Evolutionary conservation across 1,284 basidiomycete genomes (phyloP).

Genomic region (Cutaneotrichosporon mucoides): DNA sequence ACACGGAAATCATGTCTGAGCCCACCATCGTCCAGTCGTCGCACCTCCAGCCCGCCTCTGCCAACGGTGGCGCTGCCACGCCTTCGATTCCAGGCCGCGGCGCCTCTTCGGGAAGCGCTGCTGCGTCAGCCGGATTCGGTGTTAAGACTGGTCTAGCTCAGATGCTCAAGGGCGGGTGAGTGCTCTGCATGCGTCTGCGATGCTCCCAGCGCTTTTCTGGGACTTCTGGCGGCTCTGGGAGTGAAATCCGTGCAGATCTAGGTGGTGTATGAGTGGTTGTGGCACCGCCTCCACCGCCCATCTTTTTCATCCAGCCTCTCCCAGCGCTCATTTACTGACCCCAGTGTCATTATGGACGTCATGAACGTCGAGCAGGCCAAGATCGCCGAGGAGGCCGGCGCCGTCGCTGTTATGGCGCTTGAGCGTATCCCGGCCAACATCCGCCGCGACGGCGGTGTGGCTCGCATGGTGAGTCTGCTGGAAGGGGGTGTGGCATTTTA

Average conservation of each 20-base stretch:
- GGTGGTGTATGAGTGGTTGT: too few relatives aligned
- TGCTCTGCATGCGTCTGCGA: conserved; percentile 34
- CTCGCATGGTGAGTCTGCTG: conserved; percentile 83
- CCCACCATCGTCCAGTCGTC: conserved; percentile 17
- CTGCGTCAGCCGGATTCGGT: conserved; percentile 67
- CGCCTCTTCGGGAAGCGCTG: conserved; percentile 20
- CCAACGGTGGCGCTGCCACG: conserved; percentile 11
- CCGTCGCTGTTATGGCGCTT: conserved; percentile 95
- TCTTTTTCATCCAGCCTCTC: too few relatives aligned
- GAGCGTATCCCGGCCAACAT: conserved; percentile 97
- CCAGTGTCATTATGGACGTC: conserved; percentile 91
- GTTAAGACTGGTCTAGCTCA: conserved; percentile 92
- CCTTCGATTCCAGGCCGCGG: conserved; percentile 12
- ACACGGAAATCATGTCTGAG: conserved; percentile 15
- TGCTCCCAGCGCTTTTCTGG: not conserved
- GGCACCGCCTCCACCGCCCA: too few relatives aligned
- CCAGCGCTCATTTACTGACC: conserved; percentile 27
- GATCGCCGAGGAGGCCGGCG: conserved; percentile 96
- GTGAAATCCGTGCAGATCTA: too few relatives aligned
- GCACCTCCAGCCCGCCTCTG: conserved; percentile 2
- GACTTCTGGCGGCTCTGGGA: too few relatives aligned
- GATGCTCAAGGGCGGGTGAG: conserved; percentile 73
- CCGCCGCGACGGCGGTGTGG: conserved; percentile 80
- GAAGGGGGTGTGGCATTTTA: too few relatives aligned
- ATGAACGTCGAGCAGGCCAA: conserved; percentile 61